These are phyloP conservation scores for Cadophora malorum DNA, from an alignment of 2,329 filamentous ascomycete species.

Conservation along the genomic window DNA sequence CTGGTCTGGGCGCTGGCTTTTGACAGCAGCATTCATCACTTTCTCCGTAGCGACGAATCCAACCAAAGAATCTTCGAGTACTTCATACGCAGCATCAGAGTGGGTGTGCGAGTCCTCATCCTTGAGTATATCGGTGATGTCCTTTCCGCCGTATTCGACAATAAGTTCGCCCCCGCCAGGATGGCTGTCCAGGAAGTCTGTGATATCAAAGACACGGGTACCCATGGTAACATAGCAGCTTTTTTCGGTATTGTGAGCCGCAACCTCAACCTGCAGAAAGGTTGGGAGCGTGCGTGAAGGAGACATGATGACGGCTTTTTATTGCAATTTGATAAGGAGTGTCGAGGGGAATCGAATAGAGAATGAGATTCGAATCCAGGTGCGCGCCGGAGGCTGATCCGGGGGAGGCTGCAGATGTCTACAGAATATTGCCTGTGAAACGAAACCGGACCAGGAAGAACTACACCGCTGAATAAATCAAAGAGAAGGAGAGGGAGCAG, in stretches of 20 bases:
- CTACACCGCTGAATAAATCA: not conserved
- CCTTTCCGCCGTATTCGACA: conserved; percentile 87
- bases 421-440: not conserved
- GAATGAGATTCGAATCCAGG: conserved; percentile 8
- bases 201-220: conserved; percentile 92
- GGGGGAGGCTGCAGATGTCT: not conserved
- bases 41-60: conserved; percentile 74
- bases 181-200: conserved; percentile 87
- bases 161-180: conserved; percentile 90
- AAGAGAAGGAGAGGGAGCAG: not conserved
- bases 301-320: conserved; percentile 58
- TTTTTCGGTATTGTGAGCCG: conserved; percentile 76
- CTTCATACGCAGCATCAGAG: conserved; percentile 93
- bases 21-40: conserved; percentile 46
- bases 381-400: not conserved
- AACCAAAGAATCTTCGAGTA: conserved; percentile 84
- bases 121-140: conserved; percentile 81
- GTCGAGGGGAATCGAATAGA: not conserved
- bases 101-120: conserved; percentile 85
- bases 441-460: conserved; percentile 8
- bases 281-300: conserved; percentile 82
- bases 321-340: conserved; percentile 3
- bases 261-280: conserved; percentile 80
- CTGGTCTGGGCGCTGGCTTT: conserved; percentile 46
- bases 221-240: conserved; percentile 95